Evolutionary conservation across 139 green algal genomes (phyloP).

Genomic region (Chlamydomonas sphaeroides): DNA sequence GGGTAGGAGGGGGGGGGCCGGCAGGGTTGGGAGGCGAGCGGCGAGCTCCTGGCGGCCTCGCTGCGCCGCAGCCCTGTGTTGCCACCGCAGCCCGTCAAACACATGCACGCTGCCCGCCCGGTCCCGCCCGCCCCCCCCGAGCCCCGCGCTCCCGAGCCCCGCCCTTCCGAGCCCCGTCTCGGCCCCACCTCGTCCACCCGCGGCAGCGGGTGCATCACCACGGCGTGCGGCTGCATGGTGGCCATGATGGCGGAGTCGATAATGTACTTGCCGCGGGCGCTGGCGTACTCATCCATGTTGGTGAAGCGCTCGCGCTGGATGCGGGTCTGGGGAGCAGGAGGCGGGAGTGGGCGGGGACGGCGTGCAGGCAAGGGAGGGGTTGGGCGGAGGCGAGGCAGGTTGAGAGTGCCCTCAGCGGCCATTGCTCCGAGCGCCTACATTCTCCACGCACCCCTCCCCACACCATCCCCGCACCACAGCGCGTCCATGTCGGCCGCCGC

Average conservation of each 20-base stretch:
- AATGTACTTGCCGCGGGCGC: slow-evolving; percentile 93
- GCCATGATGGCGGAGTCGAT: slow-evolving; percentile 89
- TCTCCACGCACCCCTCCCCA: no score
- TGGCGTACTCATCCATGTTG: slow-evolving; percentile 82
- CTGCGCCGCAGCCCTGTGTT: no score
- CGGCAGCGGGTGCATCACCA: slow-evolving; percentile 98
- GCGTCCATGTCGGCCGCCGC: no score
- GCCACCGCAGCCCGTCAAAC: no score
- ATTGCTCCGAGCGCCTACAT: no score
- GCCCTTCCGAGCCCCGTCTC: no score
- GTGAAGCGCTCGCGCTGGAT: slow-evolving; percentile 98
- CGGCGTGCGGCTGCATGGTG: slow-evolving; percentile 75
- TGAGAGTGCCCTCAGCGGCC: no score
- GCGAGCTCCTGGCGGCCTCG: no score
- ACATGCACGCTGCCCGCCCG: no score
- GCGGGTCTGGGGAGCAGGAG: slow-evolving; percentile 70
- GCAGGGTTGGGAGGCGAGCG: background rate
- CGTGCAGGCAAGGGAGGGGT: background rate
- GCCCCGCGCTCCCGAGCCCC: no score
- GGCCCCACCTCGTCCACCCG: slow-evolving; percentile 96
- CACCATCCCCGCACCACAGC: no score
- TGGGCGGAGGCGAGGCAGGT: background rate
- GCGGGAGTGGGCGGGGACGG: background rate
- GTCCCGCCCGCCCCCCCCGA: no score
- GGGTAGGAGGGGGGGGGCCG: background rate